phyloP scores from a whole-genome alignment of 495 filamentous ascomycete genomes.

The Penicillium cinerascens region DNA sequence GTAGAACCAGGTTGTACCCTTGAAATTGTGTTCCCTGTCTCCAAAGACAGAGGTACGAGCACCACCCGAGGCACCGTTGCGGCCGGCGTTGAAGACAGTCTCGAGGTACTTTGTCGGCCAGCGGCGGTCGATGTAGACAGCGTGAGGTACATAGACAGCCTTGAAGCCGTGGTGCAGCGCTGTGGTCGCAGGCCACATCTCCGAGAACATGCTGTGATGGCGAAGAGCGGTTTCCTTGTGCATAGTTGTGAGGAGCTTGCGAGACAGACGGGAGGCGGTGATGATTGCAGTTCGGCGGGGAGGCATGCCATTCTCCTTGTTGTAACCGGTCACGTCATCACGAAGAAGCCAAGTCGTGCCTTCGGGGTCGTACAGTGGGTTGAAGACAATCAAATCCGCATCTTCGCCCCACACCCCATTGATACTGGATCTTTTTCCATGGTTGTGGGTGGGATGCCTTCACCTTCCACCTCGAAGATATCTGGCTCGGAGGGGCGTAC shows the following conservation, averaged over 20 bases:
- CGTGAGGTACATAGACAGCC: conserved; percentile 90
- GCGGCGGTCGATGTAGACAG: conserved; percentile 81
- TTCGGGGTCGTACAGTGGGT: conserved; percentile 88
- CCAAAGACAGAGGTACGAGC: conserved; percentile 73
- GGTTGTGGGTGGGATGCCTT: conserved; percentile 65
- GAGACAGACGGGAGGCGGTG: conserved; percentile 77
- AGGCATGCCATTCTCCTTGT: conserved; percentile 59
- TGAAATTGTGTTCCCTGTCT: conserved; percentile 85
- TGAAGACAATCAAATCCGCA: conserved; percentile 90
- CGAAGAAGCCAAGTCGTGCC: conserved; percentile 83
- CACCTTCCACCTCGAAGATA: conserved; percentile 63
- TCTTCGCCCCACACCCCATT: conserved; percentile 91
- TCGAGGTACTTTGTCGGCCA: conserved; percentile 84
- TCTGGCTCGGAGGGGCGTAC: conserved; percentile 62
- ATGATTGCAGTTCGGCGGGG: conserved; percentile 88
- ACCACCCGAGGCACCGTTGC: conserved; percentile 76
- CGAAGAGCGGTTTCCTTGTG: conserved; percentile 78
- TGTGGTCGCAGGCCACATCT: conserved; percentile 89
- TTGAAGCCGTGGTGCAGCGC: conserved; percentile 94
- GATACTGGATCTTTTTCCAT: conserved; percentile 76
- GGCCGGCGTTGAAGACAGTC: conserved; percentile 77
- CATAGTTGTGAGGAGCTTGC: conserved; percentile 79
- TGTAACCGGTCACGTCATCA: conserved; percentile 89
- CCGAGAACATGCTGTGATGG: conserved; percentile 87
- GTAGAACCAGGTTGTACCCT: conserved; percentile 91